Evolutionary conservation across 768 basidiomycete genomes (phyloP), one percentile per base, ranked within the genome.

Genomic region (Phanerochaete sordida): DNA sequence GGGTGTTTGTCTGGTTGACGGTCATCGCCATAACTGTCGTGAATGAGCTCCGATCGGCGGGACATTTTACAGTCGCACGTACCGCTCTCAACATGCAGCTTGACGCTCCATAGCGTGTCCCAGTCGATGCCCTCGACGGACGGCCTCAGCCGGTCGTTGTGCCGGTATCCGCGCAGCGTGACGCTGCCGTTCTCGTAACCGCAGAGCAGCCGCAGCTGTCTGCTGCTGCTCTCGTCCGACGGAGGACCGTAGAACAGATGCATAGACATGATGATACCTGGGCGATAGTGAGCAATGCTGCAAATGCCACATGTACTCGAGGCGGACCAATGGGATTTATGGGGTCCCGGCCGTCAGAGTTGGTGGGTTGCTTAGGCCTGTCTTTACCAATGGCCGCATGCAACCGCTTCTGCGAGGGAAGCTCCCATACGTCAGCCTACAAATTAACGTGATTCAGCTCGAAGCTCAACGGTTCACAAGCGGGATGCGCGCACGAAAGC

Each of bases 121-220:
- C 92, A 93, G 0, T 88, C 90, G 19, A 76, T 68, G 3, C 91
- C 88, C 69, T 90, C 85, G 2, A 93, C 76, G 1, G 87, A 87
- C 0, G 73, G 81, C 48, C 24, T 24, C 16, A 75, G 73, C 47
- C 68, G 76, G 37, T 75, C 77, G 1, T 71, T 52, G 43, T 66
- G 70, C 3, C 73, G 74, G 57, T 84, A 86, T 53, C 75, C 77
- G 56, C 85, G 87, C 33, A 94, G 72, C 23, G 81, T 82, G n/a
- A 97, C 87, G n/a, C 83, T 79, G 0, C 96, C 95, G 60, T 89
- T 87, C 74, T 99, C 96, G 70, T 93, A 96, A 1, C 84, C 91
- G 39, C 84, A 80, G 0, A 95, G 70, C 4, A 96, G 72, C 1
- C 84, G 79, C 3, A 95, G 76, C 19, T 81, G 77, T 2, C 44